Base-by-base conservation (phyloP, 139 green algal genomes). In the Tetradesmus obliquus region DNA sequence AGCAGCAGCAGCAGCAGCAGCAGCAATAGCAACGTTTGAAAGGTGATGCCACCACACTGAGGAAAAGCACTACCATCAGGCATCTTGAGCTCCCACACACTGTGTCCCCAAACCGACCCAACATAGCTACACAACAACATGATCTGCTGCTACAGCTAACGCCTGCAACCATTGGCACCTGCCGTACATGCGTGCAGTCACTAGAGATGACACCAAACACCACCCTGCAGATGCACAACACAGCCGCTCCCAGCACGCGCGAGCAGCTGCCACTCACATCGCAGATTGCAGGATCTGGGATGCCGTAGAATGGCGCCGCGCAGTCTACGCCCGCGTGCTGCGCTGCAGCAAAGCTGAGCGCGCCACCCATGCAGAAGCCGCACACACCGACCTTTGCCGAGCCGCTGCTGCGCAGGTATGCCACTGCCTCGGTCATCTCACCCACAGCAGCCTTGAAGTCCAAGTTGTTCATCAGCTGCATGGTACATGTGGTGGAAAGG, bases 311-410 rank as follows among this genome's bases (percentile, higher is more conserved):
- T 13, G 94, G 91, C 5, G 79, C 95, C 0, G 92, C 95, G 22
- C 69, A 84, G 4, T 95, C 88, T 7, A 97, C 72, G 15, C 84
- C 92, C 1, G 91, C 92, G n/a, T 97, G 92, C 90, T 97, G 93
- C 0, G 95, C 94, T 2, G 94, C 95, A 0, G 94, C 90, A 54
- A 97, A 94, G 1, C 86, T 92, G 19, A 98, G 91, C 1, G 96
- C 95, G 17, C 96, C 96, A 57, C 96, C 96, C 84, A 89, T 89
- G 62, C 93, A 98, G 93, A 97, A 97, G 9, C 96, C 96, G 22
- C 95, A 93, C 45, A 90, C 91, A 58, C 94, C 95, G 1, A 97
- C 96, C 92, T 95, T 93, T 3, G 86, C 22, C 6, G 51, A 94
- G 57, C 92, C 92, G 12, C 22, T 91, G 13, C 89, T 55, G 5